Conservation (phyloP, 2,329 filamentous ascomycete species). For the Didymella segeticola region DNA sequence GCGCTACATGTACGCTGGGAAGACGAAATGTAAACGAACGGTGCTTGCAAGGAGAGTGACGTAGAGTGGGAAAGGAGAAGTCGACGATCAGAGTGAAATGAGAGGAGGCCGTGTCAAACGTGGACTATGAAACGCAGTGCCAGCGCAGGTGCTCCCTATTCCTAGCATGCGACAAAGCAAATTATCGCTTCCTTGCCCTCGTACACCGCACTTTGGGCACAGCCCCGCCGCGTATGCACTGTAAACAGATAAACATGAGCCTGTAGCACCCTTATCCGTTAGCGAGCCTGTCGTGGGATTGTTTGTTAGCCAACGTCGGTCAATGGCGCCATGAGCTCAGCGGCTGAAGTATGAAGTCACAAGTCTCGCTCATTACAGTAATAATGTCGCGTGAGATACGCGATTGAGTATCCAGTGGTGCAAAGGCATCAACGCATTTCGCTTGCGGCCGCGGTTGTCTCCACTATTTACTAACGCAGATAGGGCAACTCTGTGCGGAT, state of each 20-base stretch:
- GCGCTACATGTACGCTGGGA: background rate
- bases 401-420: background rate
- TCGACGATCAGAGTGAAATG: slow-evolving; percentile 25
- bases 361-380: background rate
- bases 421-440: background rate
- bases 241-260: slow-evolving; percentile 5
- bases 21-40: background rate
- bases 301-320: background rate
- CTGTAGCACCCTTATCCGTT: background rate
- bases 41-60: slow-evolving; percentile 7
- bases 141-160: slow-evolving; percentile 29
- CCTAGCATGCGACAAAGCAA: slow-evolving; percentile 29
- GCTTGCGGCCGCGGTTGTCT: background rate
- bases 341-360: background rate
- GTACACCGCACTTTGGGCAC: slow-evolving; percentile 15
- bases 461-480: slow-evolving; percentile 1
- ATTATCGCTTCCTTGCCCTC: slow-evolving; percentile 18
- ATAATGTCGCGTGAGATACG: background rate
- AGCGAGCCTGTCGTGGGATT: background rate
- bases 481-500: background rate
- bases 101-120: slow-evolving; percentile 22
- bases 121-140: slow-evolving; percentile 17
- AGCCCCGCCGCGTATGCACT: slow-evolving; percentile 7
- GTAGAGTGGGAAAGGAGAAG: slow-evolving; percentile 11
- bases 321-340: background rate